Conservation (phyloP, 129 eudicot species). For the Lonicera japonica region DNA sequence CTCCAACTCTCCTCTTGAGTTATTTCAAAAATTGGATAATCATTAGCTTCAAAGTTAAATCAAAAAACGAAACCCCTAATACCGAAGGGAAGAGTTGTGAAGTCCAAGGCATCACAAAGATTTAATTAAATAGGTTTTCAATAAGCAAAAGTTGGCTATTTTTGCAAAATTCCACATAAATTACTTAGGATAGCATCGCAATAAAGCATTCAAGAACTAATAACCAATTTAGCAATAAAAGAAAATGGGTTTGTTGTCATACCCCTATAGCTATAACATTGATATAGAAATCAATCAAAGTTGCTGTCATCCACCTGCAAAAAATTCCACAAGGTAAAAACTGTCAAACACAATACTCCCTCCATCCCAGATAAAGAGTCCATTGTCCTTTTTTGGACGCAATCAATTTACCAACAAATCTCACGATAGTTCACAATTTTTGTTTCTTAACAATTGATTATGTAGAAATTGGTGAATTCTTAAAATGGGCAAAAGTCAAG, state of each 20-base stretch:
- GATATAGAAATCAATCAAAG: constrained; percentile 75
- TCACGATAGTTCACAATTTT: too few relatives aligned
- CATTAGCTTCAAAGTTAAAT: background rate
- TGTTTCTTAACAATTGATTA: too few relatives aligned
- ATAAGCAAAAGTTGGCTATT: too few relatives aligned
- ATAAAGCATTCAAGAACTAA: background rate
- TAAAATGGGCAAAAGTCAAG: too few relatives aligned
- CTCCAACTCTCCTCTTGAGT: too few relatives aligned
- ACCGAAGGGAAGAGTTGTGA: background rate
- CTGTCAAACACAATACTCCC: background rate
- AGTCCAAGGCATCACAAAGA: background rate
- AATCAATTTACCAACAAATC: too few relatives aligned
- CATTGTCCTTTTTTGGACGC: too few relatives aligned
- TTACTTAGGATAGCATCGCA: background rate
- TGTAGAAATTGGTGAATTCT: too few relatives aligned
- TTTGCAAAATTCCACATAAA: too few relatives aligned
- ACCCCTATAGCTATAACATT: constrained; percentile 55
- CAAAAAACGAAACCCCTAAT: background rate
- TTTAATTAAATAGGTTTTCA: too few relatives aligned
- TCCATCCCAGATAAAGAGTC: too few relatives aligned
- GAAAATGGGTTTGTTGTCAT: constrained; percentile 7
- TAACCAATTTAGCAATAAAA: background rate
- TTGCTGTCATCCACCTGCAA: constrained; percentile 91
- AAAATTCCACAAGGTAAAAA: background rate
- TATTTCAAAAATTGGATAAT: background rate